Base-by-base conservation (phyloP, 805 yeast species). In the Sungouiozyma intestinalis region DNA sequence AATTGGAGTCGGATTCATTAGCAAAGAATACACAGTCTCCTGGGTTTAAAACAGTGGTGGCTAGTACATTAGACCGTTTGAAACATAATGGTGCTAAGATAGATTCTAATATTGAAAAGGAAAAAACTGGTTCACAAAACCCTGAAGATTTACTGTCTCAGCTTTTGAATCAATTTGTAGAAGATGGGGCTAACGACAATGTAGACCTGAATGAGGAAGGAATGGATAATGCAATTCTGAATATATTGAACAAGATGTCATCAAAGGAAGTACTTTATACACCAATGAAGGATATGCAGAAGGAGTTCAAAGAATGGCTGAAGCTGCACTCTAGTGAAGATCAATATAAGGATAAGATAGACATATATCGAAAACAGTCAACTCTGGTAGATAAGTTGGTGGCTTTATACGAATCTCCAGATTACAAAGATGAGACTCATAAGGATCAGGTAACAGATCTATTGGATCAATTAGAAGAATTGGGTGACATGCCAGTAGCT, bases 241-340 rank as follows among this genome's bases (percentile, higher is more conserved):
- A 83, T 32, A 78, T 90, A 77, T 68, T 90, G 53, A 80, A 77
- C 47, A 90, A 87, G 57, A 71, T 90, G 58, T 76, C 92, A 6
- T 77, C 92, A 4, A 90, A 87, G 55, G 88, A 81, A 44, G 83
- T 88, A 16, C 69, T 90, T 33, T 88, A 85, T 56, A 94, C 82
- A 51, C 96, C 97, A 2, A 72, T 90, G 64, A 82, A 80, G 54
- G 95, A 86, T 46, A 70, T 88, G 58, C 76, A 79, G 48, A 64
- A 67, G 11, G 85, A 84, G 55, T 85, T 79, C 58, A 84, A 86
- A 2, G 71, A 61, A 20, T 90, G 85, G 80, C 68, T 90, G 47
- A 62, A 65, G 36, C 74, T 72, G 38, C 71, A 82, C 48, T 66
- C 67, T 40, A 71, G 67, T 7, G 58, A 55, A 8, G 55, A 60